These are phyloP conservation scores for Aspergillus ochraceoroseus DNA, from an alignment of 2,329 filamentous ascomycete species.

Conservation along the genomic window DNA sequence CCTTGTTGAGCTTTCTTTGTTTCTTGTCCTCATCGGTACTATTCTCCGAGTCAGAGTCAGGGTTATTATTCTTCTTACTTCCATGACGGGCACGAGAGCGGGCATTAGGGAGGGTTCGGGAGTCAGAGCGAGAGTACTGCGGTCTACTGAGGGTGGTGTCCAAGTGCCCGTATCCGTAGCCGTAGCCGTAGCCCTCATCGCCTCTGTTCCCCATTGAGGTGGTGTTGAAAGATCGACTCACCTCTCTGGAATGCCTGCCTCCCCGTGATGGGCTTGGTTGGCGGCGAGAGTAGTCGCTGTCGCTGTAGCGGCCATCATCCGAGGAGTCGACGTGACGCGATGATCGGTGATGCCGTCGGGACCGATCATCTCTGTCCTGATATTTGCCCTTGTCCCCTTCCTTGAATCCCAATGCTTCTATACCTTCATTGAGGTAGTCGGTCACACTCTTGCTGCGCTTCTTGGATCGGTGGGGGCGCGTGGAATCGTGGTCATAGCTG, in stretches of 20 bases:
- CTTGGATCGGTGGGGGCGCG: conserved; percentile 43
- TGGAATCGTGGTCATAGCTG: conserved; percentile 46
- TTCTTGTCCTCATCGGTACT: conserved; percentile 60
- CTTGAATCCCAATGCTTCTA: conserved; percentile 44
- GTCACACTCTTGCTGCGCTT: conserved; percentile 46
- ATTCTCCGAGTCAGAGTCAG: conserved; percentile 52
- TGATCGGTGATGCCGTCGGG: conserved; percentile 29
- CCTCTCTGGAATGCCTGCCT: conserved; percentile 41
- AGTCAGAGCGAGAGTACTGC: conserved; percentile 8
- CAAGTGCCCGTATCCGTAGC: too few species aligned
- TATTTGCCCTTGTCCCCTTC: conserved; percentile 30
- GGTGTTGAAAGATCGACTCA: conserved; percentile 38
- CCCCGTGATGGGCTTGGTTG: conserved; percentile 28
- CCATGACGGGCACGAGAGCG: conserved; percentile 31
- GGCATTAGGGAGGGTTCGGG: neutral
- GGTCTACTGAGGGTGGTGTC: conserved; percentile 5
- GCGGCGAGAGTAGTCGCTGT: conserved; percentile 30
- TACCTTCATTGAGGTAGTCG: conserved; percentile 43
- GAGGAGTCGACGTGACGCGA: conserved; percentile 35
- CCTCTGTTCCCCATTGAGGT: conserved; percentile 23
- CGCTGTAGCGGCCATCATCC: conserved; percentile 40
- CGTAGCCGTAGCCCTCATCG: conserved; percentile 15
- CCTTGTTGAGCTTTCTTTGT: conserved; percentile 61
- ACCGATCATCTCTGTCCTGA: conserved; percentile 30
- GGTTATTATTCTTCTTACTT: too few species aligned